A percentile compares a stretch with the other conserved stretches of the same genome.
phyloP scores from a whole-genome alignment of 176 grass and related monocot species.

The Bonia amplexicaulis region DNA sequence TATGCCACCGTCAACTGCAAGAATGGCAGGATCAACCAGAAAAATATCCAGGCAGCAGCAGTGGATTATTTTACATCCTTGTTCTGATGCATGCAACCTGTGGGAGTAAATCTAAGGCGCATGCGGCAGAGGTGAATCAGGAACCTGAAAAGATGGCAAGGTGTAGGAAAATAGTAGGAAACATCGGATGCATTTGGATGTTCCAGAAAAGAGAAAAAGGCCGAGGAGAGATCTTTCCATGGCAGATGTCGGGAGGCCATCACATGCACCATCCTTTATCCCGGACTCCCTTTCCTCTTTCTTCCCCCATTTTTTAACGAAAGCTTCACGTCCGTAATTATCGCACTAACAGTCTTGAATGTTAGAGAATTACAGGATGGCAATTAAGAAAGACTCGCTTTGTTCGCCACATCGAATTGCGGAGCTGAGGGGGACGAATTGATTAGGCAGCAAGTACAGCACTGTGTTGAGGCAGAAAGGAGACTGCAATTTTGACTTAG shows the following conservation, averaged over 20 bases:
- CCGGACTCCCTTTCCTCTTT: background rate
- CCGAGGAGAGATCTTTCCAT: slow-evolving; percentile 15
- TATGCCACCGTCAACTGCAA: background rate
- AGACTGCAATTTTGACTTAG: background rate
- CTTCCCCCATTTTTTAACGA: background rate
- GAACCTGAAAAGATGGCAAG: slow-evolving; percentile 14
- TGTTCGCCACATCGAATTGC: background rate
- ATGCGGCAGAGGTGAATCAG: background rate
- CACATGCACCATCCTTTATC: slow-evolving; percentile 16
- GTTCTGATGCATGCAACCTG: background rate
- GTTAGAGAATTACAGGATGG: background rate
- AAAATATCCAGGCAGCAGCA: background rate
- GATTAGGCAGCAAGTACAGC: background rate
- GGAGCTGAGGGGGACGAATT: background rate
- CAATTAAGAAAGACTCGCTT: background rate
- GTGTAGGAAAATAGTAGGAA: slow-evolving; percentile 22
- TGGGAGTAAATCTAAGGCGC: slow-evolving; percentile 13
- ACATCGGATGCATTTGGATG: slow-evolving; percentile 10
- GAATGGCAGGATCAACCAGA: background rate
- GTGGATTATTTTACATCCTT: background rate
- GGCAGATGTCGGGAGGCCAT: slow-evolving; percentile 12
- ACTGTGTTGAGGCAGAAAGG: background rate
- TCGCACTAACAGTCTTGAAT: background rate
- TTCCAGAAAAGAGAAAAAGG: background rate
- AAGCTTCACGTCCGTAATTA: background rate